Base-by-base conservation (phyloP, 1,284 basidiomycete genomes). In the Clitocybe nebularis region DNA sequence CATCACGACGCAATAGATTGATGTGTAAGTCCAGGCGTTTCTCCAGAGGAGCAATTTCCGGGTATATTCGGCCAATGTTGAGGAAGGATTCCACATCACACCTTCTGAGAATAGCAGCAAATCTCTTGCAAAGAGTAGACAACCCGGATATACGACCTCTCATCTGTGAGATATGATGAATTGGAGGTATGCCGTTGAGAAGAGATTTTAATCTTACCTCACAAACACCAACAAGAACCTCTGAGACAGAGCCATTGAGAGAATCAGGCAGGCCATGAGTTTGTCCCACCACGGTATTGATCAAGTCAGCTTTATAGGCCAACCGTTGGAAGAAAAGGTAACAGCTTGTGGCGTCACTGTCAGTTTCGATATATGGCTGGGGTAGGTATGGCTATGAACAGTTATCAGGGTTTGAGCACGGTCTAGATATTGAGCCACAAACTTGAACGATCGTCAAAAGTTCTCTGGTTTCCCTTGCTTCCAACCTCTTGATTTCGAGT, bases 261-360 rank as follows among this genome's bases (percentile, higher is more conserved):
- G 86, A 79, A 23, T 92, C 87, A 0, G 91, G 90, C 13, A 97
- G 67, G 23, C 81, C 79, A 55, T 96, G 87, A 5, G 79, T 76
- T 51, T 91, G 83, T 3, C 86, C 89, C 28, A 93, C 81, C 42
- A 89, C 77, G 8, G 65, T 75, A 54, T 85, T 89, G 61, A 97
- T 83, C 38, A 95, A 72, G 53, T 94, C 89, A 14, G 89, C 74
- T 64, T 97, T 97, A 56, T 75, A 72, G 0, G 83, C 84, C 48
- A 96, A 63, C 5, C 93, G 82, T 53, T 85, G 83, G 81, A 97
- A 94, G 75, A 94, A 91, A 47, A 97, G 68, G 52, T 94, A 89
- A 49, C 89, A 88, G 46, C 77, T 84, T 2, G 90, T 90, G 0
- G 93, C 87, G 53, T 93, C 90, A 48, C 74, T 80, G 60, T 96